phyloP scores from a whole-genome alignment of 2,329 filamentous ascomycete genomes.

The Colletotrichum gigasporum region DNA sequence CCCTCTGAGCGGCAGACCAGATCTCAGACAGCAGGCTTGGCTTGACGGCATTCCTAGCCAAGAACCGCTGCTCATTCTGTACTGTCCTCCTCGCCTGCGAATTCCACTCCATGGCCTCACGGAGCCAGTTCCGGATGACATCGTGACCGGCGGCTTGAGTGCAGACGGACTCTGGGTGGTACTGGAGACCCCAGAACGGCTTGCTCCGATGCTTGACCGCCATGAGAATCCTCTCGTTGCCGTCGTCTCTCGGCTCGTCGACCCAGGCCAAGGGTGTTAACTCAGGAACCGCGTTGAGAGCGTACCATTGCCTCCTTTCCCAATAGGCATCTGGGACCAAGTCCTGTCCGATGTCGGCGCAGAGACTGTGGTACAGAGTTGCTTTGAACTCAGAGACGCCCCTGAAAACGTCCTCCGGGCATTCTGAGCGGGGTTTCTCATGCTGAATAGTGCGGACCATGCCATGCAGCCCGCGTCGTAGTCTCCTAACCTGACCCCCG shows the following conservation, averaged over 20 bases:
- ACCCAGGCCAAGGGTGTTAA: constrained; percentile 72
- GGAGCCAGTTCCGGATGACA: constrained; percentile 82
- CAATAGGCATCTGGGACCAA: constrained; percentile 45
- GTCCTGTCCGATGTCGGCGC: constrained; percentile 63
- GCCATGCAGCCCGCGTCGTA: constrained; percentile 82
- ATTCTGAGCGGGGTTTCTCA: constrained; percentile 31
- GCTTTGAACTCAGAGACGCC: constrained; percentile 69
- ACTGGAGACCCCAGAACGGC: constrained; percentile 89
- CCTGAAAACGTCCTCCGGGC: constrained; percentile 69
- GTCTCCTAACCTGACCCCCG: constrained; percentile 71
- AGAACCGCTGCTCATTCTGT: constrained; percentile 29
- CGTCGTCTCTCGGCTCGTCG: constrained; percentile 51
- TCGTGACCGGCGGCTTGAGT: constrained; percentile 73
- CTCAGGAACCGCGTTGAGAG: constrained; percentile 46
- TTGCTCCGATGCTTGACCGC: constrained; percentile 72
- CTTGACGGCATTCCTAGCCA: constrained; percentile 44
- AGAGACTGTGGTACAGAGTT: constrained; percentile 79
- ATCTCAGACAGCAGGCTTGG: constrained; percentile 44
- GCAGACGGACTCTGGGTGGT: constrained; percentile 90
- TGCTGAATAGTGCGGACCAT: constrained; percentile 78
- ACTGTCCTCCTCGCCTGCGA: constrained; percentile 35
- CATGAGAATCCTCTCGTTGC: constrained; percentile 74
- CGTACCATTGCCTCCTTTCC: constrained; percentile 50
- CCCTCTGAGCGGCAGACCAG: neutral
- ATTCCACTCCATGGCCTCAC: constrained; percentile 70